A percentile compares a stretch with the other conserved stretches of the same genome.
phyloP scores from a whole-genome alignment of 1,284 basidiomycete genomes.

The Apiotrichum sp. region DNA sequence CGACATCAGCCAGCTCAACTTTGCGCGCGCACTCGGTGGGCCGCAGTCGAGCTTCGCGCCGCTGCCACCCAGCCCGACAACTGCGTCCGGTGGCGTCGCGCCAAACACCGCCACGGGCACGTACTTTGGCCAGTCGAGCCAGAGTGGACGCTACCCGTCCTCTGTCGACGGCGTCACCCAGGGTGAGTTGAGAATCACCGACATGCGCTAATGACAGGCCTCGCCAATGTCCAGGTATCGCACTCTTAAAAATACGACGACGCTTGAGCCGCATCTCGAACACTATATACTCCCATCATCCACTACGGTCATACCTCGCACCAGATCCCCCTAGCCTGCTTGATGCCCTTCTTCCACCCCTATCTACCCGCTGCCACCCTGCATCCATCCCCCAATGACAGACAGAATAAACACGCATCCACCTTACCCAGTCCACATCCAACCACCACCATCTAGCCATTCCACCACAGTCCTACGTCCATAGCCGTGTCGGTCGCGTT shows the following conservation, averaged over 20 bases:
- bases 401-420: too few relatives aligned
- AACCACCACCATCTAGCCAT: background rate
- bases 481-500: too few relatives aligned
- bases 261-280: background rate
- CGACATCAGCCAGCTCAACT: slow-evolving; percentile 47
- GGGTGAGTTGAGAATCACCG: too few relatives aligned
- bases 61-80: slow-evolving; percentile 27
- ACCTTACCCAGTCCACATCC: too few relatives aligned
- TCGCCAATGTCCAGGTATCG: slow-evolving; percentile 29
- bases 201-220: too few relatives aligned
- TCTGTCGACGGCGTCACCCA: slow-evolving; percentile 30
- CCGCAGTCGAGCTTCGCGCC: slow-evolving; percentile 26
- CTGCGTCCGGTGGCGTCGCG: slow-evolving; percentile 8
- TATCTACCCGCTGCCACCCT: slow-evolving; percentile 6
- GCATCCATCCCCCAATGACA: too few relatives aligned
- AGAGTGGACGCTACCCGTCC: slow-evolving; percentile 16
- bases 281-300: slow-evolving; percentile 1
- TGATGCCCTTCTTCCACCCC: slow-evolving; percentile 6
- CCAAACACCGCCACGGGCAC: slow-evolving; percentile 33
- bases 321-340: slow-evolving; percentile 5
- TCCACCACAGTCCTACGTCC: too few relatives aligned
- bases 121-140: slow-evolving; percentile 24
- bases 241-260: slow-evolving; percentile 13
- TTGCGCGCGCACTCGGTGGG: slow-evolving; percentile 27
- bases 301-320: slow-evolving; percentile 6